phyloP scores from a whole-genome alignment of 176 grass and related monocot genomes.

The Ensete glaucum region DNA sequence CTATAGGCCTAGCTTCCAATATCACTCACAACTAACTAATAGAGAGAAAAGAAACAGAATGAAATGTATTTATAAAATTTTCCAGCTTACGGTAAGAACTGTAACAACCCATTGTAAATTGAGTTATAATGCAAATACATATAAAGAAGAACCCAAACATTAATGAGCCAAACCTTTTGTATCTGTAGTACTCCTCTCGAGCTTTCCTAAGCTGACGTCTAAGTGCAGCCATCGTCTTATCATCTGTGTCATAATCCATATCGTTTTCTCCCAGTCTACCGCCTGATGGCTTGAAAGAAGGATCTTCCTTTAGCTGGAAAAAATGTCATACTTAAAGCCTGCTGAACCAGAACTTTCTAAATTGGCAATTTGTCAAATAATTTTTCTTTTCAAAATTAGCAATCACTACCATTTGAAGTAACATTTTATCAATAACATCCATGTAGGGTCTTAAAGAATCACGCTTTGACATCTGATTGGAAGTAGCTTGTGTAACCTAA shows the following conservation, averaged over 20 bases:
- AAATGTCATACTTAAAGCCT: neutral
- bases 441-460: constrained; percentile 91
- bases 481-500: constrained; percentile 97
- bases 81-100: neutral
- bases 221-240: constrained; percentile 95
- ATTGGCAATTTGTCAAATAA: neutral
- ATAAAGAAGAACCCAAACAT: neutral
- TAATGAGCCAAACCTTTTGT: constrained; percentile 54
- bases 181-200: constrained; percentile 95
- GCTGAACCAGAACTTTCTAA: neutral
- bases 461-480: constrained; percentile 98
- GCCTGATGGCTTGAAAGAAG: constrained; percentile 91
- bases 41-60: neutral
- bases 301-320: constrained; percentile 69
- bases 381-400: constrained; percentile 4
- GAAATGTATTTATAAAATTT: neutral
- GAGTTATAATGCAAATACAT: neutral
- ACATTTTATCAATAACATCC: constrained; percentile 95
- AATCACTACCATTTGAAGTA: constrained; percentile 76
- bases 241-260: constrained; percentile 99
- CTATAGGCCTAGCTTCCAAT: neutral
- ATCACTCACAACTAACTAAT: neutral
- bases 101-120: neutral
- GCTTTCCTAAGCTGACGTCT: constrained; percentile 87
- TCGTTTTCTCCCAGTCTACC: constrained; percentile 96